Percentiles rank a stretch among this genome's conserved stretches.
Conservation (phyloP, 2,329 filamentous ascomycete genomes). For the Curvularia eragrostidis region DNA sequence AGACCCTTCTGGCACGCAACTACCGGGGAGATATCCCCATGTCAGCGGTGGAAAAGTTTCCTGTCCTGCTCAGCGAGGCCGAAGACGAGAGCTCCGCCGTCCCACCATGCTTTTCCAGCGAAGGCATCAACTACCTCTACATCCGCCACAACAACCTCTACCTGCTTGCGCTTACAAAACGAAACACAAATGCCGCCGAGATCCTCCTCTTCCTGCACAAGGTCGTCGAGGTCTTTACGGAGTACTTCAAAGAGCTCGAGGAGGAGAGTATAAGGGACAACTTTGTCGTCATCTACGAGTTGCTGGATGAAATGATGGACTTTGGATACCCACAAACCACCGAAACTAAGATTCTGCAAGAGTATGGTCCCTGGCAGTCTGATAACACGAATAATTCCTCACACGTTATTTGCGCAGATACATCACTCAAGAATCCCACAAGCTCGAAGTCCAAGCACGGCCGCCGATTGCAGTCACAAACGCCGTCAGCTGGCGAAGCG, state of each 20-base stretch:
- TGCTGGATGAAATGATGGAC: slow-evolving; percentile 99
- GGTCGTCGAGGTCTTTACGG: slow-evolving; percentile 97
- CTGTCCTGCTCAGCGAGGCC: slow-evolving; percentile 91
- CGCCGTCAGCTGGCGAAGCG: slow-evolving; percentile 95
- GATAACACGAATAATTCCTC: not conserved
- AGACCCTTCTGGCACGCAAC: slow-evolving; percentile 98
- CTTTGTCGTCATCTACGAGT: slow-evolving; percentile 98
- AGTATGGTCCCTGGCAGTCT: slow-evolving; percentile 56
- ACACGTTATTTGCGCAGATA: slow-evolving; percentile 59
- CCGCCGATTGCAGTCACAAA: slow-evolving; percentile 98
- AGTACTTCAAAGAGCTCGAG: slow-evolving; percentile 99
- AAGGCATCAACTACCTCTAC: slow-evolving; percentile 99
- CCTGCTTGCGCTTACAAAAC: slow-evolving; percentile 95
- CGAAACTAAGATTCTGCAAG: slow-evolving; percentile 96
- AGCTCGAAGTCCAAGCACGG: slow-evolving; percentile 93
- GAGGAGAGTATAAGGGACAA: slow-evolving; percentile 99
- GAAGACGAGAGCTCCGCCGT: slow-evolving; percentile 99
- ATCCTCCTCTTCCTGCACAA: slow-evolving; percentile 98
- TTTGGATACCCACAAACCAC: slow-evolving; percentile 99
- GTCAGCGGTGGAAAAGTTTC: slow-evolving; percentile 98
- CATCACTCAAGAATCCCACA: slow-evolving; percentile 99
- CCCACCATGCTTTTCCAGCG: slow-evolving; percentile 95
- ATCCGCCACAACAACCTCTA: slow-evolving; percentile 99
- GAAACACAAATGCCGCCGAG: slow-evolving; percentile 98
- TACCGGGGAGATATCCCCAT: slow-evolving; percentile 99